phyloP scores from a whole-genome alignment of 345 rosid genomes.

The Punica granatum region DNA sequence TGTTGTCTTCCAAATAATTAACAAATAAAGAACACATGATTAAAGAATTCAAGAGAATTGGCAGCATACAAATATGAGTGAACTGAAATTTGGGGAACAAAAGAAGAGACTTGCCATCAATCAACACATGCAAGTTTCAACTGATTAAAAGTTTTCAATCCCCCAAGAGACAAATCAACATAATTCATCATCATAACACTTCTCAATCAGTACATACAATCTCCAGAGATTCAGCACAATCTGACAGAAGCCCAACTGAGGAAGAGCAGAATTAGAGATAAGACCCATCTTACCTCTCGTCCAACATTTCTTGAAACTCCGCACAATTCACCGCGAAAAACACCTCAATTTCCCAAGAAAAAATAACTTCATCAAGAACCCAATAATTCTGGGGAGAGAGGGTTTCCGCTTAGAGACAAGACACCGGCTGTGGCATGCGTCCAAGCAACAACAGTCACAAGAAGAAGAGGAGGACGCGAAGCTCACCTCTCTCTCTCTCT shows the following conservation, averaged over 20 bases:
- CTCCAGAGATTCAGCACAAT: neutral
- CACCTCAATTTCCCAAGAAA: neutral
- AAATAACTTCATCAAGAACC: neutral
- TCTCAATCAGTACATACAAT: neutral
- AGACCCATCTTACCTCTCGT: neutral
- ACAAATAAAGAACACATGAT: neutral
- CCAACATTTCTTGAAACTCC: neutral
- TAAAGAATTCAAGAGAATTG: neutral
- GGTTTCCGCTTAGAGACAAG: neutral
- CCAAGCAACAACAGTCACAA: conserved; percentile 1
- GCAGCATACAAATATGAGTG: neutral
- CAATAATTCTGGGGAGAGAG: neutral
- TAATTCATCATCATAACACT: neutral
- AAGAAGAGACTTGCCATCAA: neutral
- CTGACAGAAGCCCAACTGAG: neutral
- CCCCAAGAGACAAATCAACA: neutral
- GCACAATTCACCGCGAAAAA: neutral
- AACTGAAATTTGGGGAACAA: neutral
- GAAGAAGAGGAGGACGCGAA: neutral
- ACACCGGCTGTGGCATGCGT: neutral
- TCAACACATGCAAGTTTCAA: neutral
- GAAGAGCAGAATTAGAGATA: neutral
- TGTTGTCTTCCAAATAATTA: neutral
- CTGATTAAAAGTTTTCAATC: neutral
- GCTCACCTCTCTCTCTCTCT: neutral